Percentiles rank a stretch among this genome's conserved stretches.
Evolutionary conservation across 2,329 filamentous ascomycete species (phyloP).

Genomic region (Geosmithia flava): DNA sequence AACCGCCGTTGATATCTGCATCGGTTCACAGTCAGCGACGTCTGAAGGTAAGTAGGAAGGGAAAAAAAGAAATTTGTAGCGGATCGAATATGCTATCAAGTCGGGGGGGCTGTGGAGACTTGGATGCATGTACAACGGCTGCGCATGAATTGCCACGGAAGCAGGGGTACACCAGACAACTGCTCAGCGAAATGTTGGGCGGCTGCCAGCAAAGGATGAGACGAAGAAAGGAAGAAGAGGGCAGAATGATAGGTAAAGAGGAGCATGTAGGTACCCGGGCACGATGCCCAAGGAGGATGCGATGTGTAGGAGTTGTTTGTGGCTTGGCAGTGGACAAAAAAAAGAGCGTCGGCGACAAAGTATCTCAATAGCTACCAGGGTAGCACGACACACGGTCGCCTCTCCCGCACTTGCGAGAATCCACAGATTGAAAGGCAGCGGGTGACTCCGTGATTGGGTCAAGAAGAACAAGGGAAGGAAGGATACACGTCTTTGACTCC

Average conservation of each 20-base stretch:
- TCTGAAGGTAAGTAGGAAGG: neutral
- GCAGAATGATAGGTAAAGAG: neutral
- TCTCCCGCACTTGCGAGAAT: neutral
- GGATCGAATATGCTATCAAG: neutral
- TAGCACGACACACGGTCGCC: neutral
- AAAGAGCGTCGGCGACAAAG: neutral
- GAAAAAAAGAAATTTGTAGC: neutral
- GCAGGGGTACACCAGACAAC: neutral
- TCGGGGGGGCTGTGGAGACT: neutral
- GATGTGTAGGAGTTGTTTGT: neutral
- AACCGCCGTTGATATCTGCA: neutral
- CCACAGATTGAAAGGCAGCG: too few relatives aligned
- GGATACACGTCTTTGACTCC: neutral
- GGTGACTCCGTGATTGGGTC: too few relatives aligned
- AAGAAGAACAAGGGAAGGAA: neutral
- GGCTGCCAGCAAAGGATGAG: too few relatives aligned
- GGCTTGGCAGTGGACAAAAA: neutral
- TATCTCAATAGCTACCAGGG: neutral
- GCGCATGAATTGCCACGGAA: neutral
- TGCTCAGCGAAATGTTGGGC: too few relatives aligned
- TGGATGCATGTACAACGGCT: neutral
- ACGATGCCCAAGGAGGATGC: neutral
- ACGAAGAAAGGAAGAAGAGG: neutral
- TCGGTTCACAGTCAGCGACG: neutral
- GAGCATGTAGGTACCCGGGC: neutral